A percentile compares a stretch with the other conserved stretches of the same genome.
Conservation (phyloP, 495 filamentous ascomycete species). For the Penicillium canescens region DNA sequence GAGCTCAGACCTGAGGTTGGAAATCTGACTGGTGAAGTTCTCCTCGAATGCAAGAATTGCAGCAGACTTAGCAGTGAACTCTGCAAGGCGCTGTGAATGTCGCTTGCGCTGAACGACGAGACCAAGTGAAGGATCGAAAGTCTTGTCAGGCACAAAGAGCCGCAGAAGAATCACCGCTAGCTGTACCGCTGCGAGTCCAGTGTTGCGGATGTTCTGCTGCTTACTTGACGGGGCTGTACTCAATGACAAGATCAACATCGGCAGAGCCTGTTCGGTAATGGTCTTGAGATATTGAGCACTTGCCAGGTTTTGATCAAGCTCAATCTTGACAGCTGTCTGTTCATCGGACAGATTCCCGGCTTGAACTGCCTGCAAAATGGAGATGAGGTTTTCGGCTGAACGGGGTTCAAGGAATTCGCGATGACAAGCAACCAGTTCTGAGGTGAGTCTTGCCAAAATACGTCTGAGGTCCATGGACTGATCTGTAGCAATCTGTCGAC, state of each 20-base stretch:
- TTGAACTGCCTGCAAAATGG: constrained; percentile 26
- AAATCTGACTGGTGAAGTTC: constrained; percentile 64
- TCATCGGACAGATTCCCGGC: constrained; percentile 8
- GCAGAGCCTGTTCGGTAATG: constrained; percentile 33
- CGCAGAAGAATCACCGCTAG: constrained; percentile 53
- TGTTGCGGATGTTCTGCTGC: constrained; percentile 19
- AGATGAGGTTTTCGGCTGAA: constrained; percentile 29
- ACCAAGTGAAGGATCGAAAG: constrained; percentile 82
- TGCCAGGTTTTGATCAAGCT: constrained; percentile 24
- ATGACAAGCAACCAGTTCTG: constrained; percentile 47
- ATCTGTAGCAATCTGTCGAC: constrained; percentile 46
- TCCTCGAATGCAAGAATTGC: constrained; percentile 65
- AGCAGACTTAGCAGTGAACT: constrained; percentile 56
- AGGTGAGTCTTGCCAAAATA: constrained; percentile 49
- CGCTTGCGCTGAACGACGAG: constrained; percentile 70
- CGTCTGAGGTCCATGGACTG: constrained; percentile 46
- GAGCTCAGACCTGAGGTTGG: constrained; percentile 60
- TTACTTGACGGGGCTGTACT: constrained; percentile 4
- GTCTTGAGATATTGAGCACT: constrained; percentile 36
- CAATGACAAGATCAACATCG: constrained; percentile 33
- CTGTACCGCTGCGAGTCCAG: constrained; percentile 38
- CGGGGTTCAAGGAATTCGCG: constrained; percentile 34
- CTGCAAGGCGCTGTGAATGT: constrained; percentile 54
- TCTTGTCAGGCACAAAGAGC: constrained; percentile 82
- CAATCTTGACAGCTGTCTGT: constrained; percentile 14